Conservation (phyloP, 2,329 filamentous ascomycete species). For the Phaeosphaeria sp. region DNA sequence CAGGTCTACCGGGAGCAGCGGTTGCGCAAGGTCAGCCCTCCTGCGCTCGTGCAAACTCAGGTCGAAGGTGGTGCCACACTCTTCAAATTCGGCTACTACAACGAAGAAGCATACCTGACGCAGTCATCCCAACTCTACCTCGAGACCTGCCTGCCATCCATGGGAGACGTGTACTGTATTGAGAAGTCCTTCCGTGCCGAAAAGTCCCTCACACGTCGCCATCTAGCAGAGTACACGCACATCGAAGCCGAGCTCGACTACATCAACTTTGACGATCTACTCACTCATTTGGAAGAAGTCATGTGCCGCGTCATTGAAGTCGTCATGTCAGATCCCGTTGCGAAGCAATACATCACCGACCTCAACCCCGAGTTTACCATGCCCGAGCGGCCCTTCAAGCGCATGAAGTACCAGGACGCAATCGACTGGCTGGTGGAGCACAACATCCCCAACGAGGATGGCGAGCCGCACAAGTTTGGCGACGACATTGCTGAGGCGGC, state of each 20-base stretch:
- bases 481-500: conserved; percentile 98
- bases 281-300: conserved; percentile 84
- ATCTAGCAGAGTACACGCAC: conserved; percentile 96
- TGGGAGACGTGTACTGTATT: conserved; percentile 97
- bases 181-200: conserved; percentile 99
- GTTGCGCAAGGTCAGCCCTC: conserved; percentile 84
- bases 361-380: conserved; percentile 90
- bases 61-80: conserved; percentile 92
- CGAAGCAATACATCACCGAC: conserved; percentile 75
- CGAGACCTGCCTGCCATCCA: conserved; percentile 87
- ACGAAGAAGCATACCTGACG: conserved; percentile 88
- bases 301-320: conserved; percentile 86
- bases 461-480: conserved; percentile 86
- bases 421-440: conserved; percentile 93
- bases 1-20: conserved; percentile 77
- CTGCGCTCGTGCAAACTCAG: conserved; percentile 92
- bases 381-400: conserved; percentile 84
- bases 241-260: conserved; percentile 97
- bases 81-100: conserved; percentile 89
- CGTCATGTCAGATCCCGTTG: conserved; percentile 74
- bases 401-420: conserved; percentile 93
- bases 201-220: conserved; percentile 91
- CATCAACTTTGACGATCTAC: conserved; percentile 88
- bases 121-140: conserved; percentile 98
- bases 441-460: conserved; percentile 92